Evolutionary conservation across 2,329 filamentous ascomycete genomes (phyloP), one percentile per base, ranked within the genome.

Genomic region (Xylaria sp.): DNA sequence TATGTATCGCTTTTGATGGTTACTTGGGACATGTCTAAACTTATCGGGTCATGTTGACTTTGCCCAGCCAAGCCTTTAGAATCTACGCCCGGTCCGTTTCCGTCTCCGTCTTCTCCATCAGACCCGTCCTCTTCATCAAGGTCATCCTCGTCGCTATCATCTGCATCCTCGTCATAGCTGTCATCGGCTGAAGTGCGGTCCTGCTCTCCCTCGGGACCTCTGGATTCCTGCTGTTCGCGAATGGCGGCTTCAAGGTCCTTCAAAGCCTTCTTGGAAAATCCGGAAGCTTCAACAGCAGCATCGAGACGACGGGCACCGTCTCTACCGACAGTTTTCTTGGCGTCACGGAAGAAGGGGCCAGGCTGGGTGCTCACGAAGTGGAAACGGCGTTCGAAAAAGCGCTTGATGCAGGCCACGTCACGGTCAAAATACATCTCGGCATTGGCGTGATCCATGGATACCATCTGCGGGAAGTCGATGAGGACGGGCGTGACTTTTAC

Each of bases 391-490:
- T 90, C 82, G 71, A 99, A 99, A 74, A 96, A 99, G 37, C 90
- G 86, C 77, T 97, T 97, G 69, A 99, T 88, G 75, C 95, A 99
- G 64, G 90, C 86, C 11, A 99, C 92, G 69, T 99, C 94, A 64
- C 94, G 87, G 72, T 97, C 90, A 73, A 99, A 99, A 76, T 99
- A 97, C 84, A 92, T 95, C 71, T 96, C 89, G 16, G 94, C 95
- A 70, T 99, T 97, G 42, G 80, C 76, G 71, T 99, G 94, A 67
- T 96, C 91, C 72, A 96, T 91, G 0, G 93, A 97, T 1, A 99
- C 86, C 89, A 97, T 97, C 73, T 99, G 94, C 0, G 94, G 94
- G 71, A 99, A 99, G 76, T 99, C 95, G 69, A 99, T 99, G 51
- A 99, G 78, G 57, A 97, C 84, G 0, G 94, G 94, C 5, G 84